Percentiles rank a stretch among this genome's conserved stretches.
These are phyloP conservation scores for Fomitopsis pulvina DNA, from an alignment of 768 basidiomycete species.

Conservation along the genomic window DNA sequence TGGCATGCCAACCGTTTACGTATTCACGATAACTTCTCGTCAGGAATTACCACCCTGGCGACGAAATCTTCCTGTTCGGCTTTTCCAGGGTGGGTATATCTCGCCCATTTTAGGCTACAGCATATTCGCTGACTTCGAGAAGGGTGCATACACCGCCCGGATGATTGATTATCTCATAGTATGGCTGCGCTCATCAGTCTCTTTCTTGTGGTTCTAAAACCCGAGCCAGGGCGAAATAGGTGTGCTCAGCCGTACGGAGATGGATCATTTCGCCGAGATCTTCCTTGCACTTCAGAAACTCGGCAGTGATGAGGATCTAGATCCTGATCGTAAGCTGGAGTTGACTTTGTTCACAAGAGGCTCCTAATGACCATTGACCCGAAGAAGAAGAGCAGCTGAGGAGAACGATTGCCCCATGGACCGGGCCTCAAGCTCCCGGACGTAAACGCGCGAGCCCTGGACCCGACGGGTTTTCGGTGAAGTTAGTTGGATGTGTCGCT, in stretches of 20 bases:
- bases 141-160: constrained; percentile 75
- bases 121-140: not conserved
- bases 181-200: not conserved
- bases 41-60: constrained; percentile 67
- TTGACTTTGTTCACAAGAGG: not conserved
- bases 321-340: constrained; percentile 32
- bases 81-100: constrained; percentile 55
- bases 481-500: constrained; percentile 32
- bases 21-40: too few species aligned
- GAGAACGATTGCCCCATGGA: constrained; percentile 50
- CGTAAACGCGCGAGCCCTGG: constrained; percentile 43
- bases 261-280: constrained; percentile 65
- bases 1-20: not conserved
- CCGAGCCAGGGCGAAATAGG: constrained; percentile 58
- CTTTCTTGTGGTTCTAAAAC: not conserved
- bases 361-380: not conserved
- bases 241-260: constrained; percentile 58
- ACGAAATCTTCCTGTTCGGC: constrained; percentile 76
- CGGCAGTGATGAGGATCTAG: constrained; percentile 38
- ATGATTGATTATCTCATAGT: constrained; percentile 71
- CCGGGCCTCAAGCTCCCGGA: constrained; percentile 41
- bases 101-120: not conserved
- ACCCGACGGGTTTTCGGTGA: constrained; percentile 48
- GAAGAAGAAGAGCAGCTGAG: constrained; percentile 34
- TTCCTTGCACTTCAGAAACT: constrained; percentile 57